Evolutionary conservation across 2,329 filamentous ascomycete genomes (phyloP).

Genomic region (Alternaria novae-zelandiae): DNA sequence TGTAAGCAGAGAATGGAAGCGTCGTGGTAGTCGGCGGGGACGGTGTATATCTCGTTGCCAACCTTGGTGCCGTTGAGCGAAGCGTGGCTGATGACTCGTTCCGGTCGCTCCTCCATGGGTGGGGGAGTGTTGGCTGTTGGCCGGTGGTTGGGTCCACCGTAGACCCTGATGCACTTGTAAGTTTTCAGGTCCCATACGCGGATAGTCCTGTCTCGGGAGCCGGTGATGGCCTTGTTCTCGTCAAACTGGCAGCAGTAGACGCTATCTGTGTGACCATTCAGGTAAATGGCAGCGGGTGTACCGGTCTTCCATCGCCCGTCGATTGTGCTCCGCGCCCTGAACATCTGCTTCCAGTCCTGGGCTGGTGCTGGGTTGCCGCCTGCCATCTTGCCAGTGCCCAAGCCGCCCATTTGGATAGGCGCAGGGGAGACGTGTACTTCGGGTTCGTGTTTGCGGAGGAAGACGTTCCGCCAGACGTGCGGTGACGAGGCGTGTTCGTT

Average conservation of each 20-base stretch:
- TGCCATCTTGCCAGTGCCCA: conserved; percentile 59
- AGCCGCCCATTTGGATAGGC: conserved; percentile 58
- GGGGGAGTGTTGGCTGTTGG: conserved; percentile 58
- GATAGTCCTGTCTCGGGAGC: conserved; percentile 93
- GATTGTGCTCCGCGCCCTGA: conserved; percentile 76
- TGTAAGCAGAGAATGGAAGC: conserved; percentile 95
- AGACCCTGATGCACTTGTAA: conserved; percentile 81
- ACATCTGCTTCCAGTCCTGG: conserved; percentile 87
- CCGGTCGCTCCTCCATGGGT: conserved; percentile 49
- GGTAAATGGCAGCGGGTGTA: conserved; percentile 80
- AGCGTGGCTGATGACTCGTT: conserved; percentile 53
- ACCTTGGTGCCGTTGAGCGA: conserved; percentile 56
- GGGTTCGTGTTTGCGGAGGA: conserved; percentile 61
- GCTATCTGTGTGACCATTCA: conserved; percentile 92
- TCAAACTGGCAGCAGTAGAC: conserved; percentile 99
- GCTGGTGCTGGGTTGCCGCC: conserved; percentile 55
- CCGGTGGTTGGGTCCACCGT: conserved; percentile 74
- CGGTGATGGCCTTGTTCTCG: conserved; percentile 96
- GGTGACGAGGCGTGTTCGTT: conserved; percentile 60
- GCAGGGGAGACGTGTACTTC: conserved; percentile 54
- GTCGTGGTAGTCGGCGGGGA: conserved; percentile 71
- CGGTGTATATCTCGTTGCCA: conserved; percentile 55
- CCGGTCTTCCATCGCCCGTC: conserved; percentile 80
- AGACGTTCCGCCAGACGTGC: conserved; percentile 69
- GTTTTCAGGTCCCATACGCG: conserved; percentile 95